Base-by-base conservation (phyloP, 2,329 filamentous ascomycete species). In the Microdochium trichocladiopsis region DNA sequence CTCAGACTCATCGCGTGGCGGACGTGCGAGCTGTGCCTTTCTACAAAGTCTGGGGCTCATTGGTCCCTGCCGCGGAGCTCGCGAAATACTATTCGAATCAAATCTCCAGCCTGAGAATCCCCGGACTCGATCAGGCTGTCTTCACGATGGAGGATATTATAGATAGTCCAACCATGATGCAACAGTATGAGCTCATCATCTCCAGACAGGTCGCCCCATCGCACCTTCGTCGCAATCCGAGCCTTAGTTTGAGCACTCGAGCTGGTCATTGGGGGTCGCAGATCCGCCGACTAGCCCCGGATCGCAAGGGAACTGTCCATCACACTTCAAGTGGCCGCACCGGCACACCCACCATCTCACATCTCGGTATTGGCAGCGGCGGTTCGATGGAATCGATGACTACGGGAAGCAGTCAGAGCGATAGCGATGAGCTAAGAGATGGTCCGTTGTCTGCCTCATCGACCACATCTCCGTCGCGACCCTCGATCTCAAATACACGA, bases 1-100 rank as follows among this genome's bases (percentile, higher is more conserved):
- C 73, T 0, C 58, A 68, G 0, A 56, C 63, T 0, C 59, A 73
- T 2, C 67, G 68, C 9, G 66, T 77, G 0, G 65, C 74, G n/a
- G 61, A 74, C 45, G 63, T 76, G 4, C 70, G 72, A 31, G 69
- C 70, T 1, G 71, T 75, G 0, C 70, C 74, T 0, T 80, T 80
- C 60, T 80, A 75, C 58, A 71, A 77, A 48, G 69, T 79, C 12
- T 77, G 74, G 64, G 73, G 72, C 8, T 75, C 74, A 2, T 65
- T 79, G 22, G 66, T 80, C 43, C 71, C 77, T 0, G 77, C 77
- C 0, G 65, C 73, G 6, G 66, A 74, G 55, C 67, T 80, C 25
- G 71, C 76, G 2, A 62, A 69, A 4, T 69, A 69, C 50, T 68
- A 79, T 48, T 77, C 73, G 51, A 64, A 65, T 3, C 67, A 69